Evolutionary conservation across 1,284 basidiomycete species (phyloP), one percentile per base, ranked within the genome.

Genomic region (Moesziomyces aphidis): DNA sequence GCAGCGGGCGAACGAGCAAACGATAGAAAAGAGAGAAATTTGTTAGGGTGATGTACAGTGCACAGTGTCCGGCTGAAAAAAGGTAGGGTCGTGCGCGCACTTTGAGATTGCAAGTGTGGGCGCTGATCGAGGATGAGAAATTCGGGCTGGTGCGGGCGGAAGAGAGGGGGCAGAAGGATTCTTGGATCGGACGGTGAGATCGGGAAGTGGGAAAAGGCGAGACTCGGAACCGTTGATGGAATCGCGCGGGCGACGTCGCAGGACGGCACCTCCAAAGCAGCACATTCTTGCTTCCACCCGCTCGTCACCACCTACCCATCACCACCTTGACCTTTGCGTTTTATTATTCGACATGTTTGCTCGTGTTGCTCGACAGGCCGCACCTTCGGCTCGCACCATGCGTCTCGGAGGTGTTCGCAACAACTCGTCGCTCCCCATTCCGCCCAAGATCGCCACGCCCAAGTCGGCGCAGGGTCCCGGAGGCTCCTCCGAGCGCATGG

Each of bases 401-500:
- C 60, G 58, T 11, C 23, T 58, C 15, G 54, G 56, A 1, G 72
- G 70, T 56, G 76, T 76, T 21, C 73, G 78, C 21, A 36, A 47
- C 66, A 63, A 72, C 59, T 84, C 82, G 26, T 49, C 72, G 19
- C 75, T 84, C 8, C 89, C 96, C 71, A 90, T 97, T 80, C 95
- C 95, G 49, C 95, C 95, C 59, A 97, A 97, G 88, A 92, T 97
- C 83, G 94, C 95, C 59, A 93, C 94, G 23, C 95, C 94, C 5
- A 89, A 90, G 64, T 90, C 93, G 79, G 91, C 96, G 71, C 92
- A 94, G 86, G 84, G 92, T 85, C 23, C 91, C 59, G 90, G 91
- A 68, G 94, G 93, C 74, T 89, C 90, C 63, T 92, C 91, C 60
- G 90, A 89, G 57, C 90, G 92, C 77, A 92, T 96, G 61, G 88